Evolutionary conservation across 331 rosid species (phyloP), one percentile per base, ranked within the genome.

Genomic region (Acacia pycnantha): DNA sequence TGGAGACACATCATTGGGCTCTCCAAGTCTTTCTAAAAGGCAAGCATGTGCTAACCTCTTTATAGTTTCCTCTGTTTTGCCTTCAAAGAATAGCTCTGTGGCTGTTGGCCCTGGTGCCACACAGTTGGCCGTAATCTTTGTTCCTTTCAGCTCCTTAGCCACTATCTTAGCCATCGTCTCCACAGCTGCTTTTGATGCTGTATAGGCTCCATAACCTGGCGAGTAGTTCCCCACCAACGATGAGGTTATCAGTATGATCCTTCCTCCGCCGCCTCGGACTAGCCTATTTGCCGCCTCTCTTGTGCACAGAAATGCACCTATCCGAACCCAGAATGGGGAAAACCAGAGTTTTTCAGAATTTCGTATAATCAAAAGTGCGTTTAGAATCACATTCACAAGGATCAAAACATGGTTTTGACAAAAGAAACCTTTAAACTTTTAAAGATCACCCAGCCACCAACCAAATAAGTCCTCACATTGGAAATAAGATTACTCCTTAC

Each of bases 141-240:
- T 85, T 2, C 91, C 91, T 79, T 83, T 88, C 0, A 90, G 77
- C 85, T 88, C 94, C 88, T 90, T 90, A 0, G 94, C 94, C 43
- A 84, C 72, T 1, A 79, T 79, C 74, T 85, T 90, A 0, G 84
- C 47, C 90, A 90, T 85, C 0, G 90, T 54, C 78, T 90, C 94
- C 62, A 85, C 90, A 0, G 94, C 90, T 0, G 90, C 90, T 84
- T 88, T 90, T 11, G 94, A 90, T 0, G 90, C 91, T 1, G 86
- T 74, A 10, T 90, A 90, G 0, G 91, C 83, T 18, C 65, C 90
- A 15, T 81, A 88, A 0, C 92, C 94, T 0, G 90, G 88, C 50
- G 11, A 68, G 15, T 85, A 59, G 0, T 54, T 5, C 31, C 80
- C 89, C 9, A 85, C 88, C 16, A 81, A 3, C 37, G 90, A 90